These are phyloP conservation scores for Clarireedia monteithiana DNA, from an alignment of 2,329 filamentous ascomycete species.

Conservation along the genomic window DNA sequence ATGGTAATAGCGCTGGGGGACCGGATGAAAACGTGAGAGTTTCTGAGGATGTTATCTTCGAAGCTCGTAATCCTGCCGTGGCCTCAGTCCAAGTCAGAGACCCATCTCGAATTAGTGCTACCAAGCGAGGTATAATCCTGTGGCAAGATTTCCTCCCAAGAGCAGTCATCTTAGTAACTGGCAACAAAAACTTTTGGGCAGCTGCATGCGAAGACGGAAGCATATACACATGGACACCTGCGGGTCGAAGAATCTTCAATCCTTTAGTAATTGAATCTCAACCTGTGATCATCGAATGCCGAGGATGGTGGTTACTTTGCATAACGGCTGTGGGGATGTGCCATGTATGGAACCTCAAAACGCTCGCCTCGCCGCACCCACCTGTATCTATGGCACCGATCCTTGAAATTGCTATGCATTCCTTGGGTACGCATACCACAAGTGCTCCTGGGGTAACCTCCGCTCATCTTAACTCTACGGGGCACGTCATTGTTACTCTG, in stretches of 20 bases:
- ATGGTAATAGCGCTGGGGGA: slow-evolving; percentile 32
- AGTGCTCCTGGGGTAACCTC: slow-evolving; percentile 80
- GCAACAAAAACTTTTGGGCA: slow-evolving; percentile 85
- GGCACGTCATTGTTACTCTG: slow-evolving; percentile 79
- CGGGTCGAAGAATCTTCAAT: slow-evolving; percentile 77
- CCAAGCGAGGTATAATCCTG: slow-evolving; percentile 68
- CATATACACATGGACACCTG: slow-evolving; percentile 85
- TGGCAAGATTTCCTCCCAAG: slow-evolving; percentile 94
- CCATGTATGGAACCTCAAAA: slow-evolving; percentile 88
- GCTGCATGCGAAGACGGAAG: slow-evolving; percentile 90
- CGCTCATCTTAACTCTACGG: slow-evolving; percentile 81
- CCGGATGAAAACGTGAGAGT: slow-evolving; percentile 54
- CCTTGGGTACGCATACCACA: slow-evolving; percentile 68
- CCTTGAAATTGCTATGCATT: slow-evolving; percentile 76
- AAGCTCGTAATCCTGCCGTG: slow-evolving; percentile 73
- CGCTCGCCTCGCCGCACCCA: slow-evolving; percentile 76
- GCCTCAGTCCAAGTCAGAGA: slow-evolving; percentile 57
- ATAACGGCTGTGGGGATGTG: slow-evolving; percentile 83
- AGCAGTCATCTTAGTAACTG: slow-evolving; percentile 82
- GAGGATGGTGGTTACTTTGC: slow-evolving; percentile 82
- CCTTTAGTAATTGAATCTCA: slow-evolving; percentile 84
- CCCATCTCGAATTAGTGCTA: slow-evolving; percentile 75
- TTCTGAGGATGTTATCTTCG: slow-evolving; percentile 68
- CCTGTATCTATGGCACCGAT: slow-evolving; percentile 84
- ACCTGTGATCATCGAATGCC: slow-evolving; percentile 86